Percentiles rank a stretch among this genome's conserved stretches.
Conservation (phyloP, 257 asterid species). For the Ballota nigra region DNA sequence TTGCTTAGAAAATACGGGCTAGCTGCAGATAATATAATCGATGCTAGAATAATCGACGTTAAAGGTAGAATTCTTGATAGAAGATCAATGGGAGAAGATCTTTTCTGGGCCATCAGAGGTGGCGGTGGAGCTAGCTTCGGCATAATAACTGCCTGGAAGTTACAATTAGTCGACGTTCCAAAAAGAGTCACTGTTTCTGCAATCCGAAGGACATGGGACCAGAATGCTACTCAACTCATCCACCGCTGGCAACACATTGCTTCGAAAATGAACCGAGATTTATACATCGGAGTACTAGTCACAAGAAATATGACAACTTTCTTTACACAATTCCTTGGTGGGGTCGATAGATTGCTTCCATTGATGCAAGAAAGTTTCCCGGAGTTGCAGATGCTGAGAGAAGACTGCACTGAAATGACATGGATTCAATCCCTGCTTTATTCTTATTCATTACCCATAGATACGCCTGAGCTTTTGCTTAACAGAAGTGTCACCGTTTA, state of each 20-base stretch:
- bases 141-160: neutral
- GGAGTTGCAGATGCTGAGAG: neutral
- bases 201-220: neutral
- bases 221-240: neutral
- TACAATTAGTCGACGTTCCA: neutral
- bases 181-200: neutral
- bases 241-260: neutral
- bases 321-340: neutral
- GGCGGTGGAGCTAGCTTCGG: neutral
- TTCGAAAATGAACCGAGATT: neutral
- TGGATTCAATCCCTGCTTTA: neutral
- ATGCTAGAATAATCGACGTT: no score
- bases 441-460: neutral
- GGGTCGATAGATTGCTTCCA: neutral
- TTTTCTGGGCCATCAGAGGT: no score
- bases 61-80: no score
- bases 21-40: no score
- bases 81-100: no score
- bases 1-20: no score
- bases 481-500: neutral
- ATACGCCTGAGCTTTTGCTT: neutral
- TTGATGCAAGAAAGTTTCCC: no score
- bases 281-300: neutral
- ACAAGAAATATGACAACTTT: neutral
- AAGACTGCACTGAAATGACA: constrained; percentile 6